Percentiles rank a stretch among this genome's conserved stretches.
These are phyloP conservation scores for Tuber microsphaerosporum DNA, from an alignment of 495 filamentous ascomycete genomes.

Conservation along the genomic window DNA sequence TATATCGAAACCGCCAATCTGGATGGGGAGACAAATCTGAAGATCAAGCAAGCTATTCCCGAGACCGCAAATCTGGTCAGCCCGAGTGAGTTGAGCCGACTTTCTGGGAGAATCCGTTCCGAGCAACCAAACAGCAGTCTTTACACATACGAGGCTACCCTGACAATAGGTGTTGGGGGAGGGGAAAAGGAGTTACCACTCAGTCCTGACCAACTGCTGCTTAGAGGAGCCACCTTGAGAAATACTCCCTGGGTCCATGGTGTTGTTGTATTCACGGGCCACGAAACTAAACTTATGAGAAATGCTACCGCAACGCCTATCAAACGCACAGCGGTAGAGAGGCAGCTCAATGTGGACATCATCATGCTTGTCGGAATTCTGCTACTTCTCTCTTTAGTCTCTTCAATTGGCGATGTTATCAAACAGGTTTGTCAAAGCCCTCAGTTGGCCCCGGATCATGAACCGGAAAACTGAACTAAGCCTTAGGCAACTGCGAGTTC, in stretches of 20 bases:
- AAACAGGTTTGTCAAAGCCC: slow-evolving; percentile 38
- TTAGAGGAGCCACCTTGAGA: slow-evolving; percentile 86
- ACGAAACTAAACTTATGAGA: slow-evolving; percentile 98
- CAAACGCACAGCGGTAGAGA: slow-evolving; percentile 91
- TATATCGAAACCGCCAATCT: slow-evolving; percentile 99
- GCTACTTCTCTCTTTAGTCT: slow-evolving; percentile 73
- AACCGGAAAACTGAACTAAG: slow-evolving; percentile 10
- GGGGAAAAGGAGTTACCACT: slow-evolving; percentile 90
- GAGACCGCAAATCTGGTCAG: slow-evolving; percentile 86
- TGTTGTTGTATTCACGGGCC: slow-evolving; percentile 93
- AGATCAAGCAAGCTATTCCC: slow-evolving; percentile 96
- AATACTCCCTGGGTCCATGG: slow-evolving; percentile 99
- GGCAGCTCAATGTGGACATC: slow-evolving; percentile 86
- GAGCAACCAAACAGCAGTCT: slow-evolving; percentile 98
- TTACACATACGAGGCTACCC: slow-evolving; percentile 95
- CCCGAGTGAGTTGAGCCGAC: slow-evolving; percentile 72
- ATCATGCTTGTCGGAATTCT: slow-evolving; percentile 81
- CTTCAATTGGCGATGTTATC: slow-evolving; percentile 84
- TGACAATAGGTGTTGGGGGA: slow-evolving; percentile 86
- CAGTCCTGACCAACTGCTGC: slow-evolving; percentile 72
- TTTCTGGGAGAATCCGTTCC: slow-evolving; percentile 79
- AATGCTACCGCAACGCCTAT: slow-evolving; percentile 97
- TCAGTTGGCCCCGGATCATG: not conserved
- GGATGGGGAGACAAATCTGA: slow-evolving; percentile 96
- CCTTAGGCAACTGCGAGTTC: slow-evolving; percentile 38